Percentiles rank a stretch among this genome's conserved stretches.
phyloP scores from a whole-genome alignment of 306 rosid species.

The Cicer judaicum region DNA sequence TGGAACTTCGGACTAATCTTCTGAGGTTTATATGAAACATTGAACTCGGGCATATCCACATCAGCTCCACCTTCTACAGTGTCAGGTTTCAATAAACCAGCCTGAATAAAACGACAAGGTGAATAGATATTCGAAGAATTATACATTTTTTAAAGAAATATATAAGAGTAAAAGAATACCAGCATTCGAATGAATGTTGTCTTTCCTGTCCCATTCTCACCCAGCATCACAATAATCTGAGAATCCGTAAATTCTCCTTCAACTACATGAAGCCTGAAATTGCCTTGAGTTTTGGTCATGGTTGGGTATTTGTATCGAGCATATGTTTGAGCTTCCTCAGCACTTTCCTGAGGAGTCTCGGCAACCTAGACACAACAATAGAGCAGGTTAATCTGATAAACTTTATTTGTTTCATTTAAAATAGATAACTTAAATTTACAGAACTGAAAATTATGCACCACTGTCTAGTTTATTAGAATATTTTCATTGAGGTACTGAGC shows the following conservation, averaged over 20 bases:
- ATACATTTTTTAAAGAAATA: slow-evolving; percentile 20
- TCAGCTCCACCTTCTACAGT: slow-evolving; percentile 68
- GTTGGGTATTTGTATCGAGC: slow-evolving; percentile 94
- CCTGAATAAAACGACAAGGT: slow-evolving; percentile 57
- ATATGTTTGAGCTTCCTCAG: slow-evolving; percentile 89
- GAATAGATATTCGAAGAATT: slow-evolving; percentile 18
- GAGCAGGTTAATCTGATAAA: background rate
- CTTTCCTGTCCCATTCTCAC: slow-evolving; percentile 99
- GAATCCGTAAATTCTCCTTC: slow-evolving; percentile 99
- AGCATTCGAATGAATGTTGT: slow-evolving; percentile 98
- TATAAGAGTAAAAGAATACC: slow-evolving; percentile 59
- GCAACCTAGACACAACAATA: slow-evolving; percentile 74
- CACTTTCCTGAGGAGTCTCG: slow-evolving; percentile 96
- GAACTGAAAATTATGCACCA: slow-evolving; percentile 8
- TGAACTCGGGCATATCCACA: slow-evolving; percentile 90
- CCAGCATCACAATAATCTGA: slow-evolving; percentile 97
- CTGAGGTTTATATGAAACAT: slow-evolving; percentile 98
- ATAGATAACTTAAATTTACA: slow-evolving; percentile 20
- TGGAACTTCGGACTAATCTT: slow-evolving; percentile 91
- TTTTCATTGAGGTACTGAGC: background rate
- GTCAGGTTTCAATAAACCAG: slow-evolving; percentile 97
- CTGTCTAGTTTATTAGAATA: background rate
- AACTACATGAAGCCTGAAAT: slow-evolving; percentile 75
- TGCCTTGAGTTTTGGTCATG: slow-evolving; percentile 91
- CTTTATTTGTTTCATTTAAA: background rate